Evolutionary conservation across 768 basidiomycete species (phyloP).

Genomic region (Kwoniella sp.): DNA sequence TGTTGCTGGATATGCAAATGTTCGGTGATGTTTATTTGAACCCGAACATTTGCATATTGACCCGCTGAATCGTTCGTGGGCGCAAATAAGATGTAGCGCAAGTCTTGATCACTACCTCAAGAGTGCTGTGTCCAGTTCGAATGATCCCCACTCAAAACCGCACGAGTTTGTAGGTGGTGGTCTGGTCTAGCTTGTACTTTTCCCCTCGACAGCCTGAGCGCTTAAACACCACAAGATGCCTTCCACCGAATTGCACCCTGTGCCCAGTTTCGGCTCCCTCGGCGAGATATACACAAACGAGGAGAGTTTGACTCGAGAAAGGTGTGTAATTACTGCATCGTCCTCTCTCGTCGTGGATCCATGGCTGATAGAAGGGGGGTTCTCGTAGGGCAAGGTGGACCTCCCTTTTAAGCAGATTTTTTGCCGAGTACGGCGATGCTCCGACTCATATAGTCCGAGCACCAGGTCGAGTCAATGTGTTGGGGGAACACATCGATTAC

Average conservation of each 20-base stretch:
- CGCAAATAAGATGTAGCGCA: too few species aligned
- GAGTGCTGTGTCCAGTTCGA: too few species aligned
- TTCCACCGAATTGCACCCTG: not conserved
- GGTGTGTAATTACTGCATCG: not conserved
- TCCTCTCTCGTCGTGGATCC: not conserved
- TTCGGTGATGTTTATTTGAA: too few species aligned
- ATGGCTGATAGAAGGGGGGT: not conserved
- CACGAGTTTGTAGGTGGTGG: too few species aligned
- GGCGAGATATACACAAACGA: slow-evolving; percentile 1
- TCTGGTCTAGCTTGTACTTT: too few species aligned
- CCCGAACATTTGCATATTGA: too few species aligned
- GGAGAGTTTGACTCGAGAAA: not conserved
- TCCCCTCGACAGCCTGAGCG: too few species aligned
- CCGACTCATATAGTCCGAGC: slow-evolving; percentile 43
- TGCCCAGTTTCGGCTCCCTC: not conserved
- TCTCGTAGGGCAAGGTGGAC: not conserved
- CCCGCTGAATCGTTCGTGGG: too few species aligned
- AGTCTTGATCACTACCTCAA: too few species aligned
- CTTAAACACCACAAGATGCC: not conserved
- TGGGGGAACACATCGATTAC: slow-evolving; percentile 54
- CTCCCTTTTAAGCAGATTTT: slow-evolving; percentile 18
- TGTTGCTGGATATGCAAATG: too few species aligned
- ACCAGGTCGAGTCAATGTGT: slow-evolving; percentile 49
- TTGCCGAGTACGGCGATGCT: slow-evolving; percentile 22
- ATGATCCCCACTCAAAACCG: too few species aligned